These are phyloP conservation scores for Tuctoria greenei DNA, from an alignment of 176 grass and related monocot species.

Conservation along the genomic window DNA sequence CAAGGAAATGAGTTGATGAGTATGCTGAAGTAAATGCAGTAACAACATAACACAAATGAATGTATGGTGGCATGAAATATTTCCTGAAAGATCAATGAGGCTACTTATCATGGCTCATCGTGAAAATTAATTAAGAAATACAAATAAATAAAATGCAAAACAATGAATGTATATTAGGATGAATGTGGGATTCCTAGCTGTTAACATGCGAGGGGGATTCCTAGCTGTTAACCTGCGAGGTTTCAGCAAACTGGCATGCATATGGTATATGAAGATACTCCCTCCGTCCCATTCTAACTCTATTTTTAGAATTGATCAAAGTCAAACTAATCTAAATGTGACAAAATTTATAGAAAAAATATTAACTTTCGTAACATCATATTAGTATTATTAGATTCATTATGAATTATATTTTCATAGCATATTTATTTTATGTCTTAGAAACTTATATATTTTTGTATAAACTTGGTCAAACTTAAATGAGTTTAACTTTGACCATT, in stretches of 20 bases:
- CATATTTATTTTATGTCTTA: no score
- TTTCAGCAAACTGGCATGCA: background rate
- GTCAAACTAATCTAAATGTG: no score
- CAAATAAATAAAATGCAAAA: background rate
- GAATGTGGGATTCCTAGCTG: background rate
- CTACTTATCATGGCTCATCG: background rate
- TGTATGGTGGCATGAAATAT: background rate
- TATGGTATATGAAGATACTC: constrained; percentile 15
- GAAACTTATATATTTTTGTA: no score
- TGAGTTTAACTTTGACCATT: no score
- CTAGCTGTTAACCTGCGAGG: background rate
- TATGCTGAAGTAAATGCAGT: background rate
- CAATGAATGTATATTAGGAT: background rate
- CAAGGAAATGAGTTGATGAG: background rate
- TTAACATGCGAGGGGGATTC: background rate
- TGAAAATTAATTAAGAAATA: background rate
- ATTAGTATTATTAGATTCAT: no score
- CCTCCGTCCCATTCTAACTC: no score
- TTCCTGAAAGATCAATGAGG: background rate
- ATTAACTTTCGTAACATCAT: no score
- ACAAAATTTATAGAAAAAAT: no score
- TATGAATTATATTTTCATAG: no score
- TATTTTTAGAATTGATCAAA: no score
- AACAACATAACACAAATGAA: background rate
- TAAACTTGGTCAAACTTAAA: no score